Conservation (phyloP, 1,284 basidiomycete genomes). For the Moesziomyces parantarcticus region DNA sequence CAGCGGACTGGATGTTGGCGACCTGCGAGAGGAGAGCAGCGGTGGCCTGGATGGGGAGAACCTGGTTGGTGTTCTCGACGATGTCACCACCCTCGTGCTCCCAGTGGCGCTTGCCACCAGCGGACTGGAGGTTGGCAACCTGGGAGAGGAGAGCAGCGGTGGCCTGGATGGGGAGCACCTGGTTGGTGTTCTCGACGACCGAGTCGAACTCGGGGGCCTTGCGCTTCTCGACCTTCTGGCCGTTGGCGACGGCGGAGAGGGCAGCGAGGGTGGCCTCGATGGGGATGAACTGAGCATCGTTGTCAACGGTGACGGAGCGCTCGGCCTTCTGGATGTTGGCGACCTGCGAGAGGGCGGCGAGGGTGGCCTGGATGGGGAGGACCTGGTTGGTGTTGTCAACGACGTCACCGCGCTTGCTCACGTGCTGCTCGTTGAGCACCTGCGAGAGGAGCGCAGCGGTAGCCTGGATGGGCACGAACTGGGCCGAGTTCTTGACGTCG, state of each 20-base stretch:
- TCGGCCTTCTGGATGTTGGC: conserved; percentile 24
- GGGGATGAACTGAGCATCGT: conserved; percentile 12
- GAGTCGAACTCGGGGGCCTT: conserved; percentile 8
- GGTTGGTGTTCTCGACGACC: conserved; percentile 23
- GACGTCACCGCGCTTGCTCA: conserved; percentile 1
- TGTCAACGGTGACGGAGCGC: conserved; percentile 9
- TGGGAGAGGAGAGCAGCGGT: conserved; percentile 22
- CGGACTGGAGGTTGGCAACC: conserved; percentile 31
- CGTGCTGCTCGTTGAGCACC: conserved; percentile 4
- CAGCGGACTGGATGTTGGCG: conserved; percentile 4
- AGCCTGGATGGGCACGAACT: conserved; percentile 7
- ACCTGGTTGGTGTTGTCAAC: conserved; percentile 37
- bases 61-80: conserved; percentile 32
- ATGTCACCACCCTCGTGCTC: conserved; percentile 6
- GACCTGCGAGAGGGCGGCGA: conserved; percentile 29
- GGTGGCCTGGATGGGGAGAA: conserved; percentile 36
- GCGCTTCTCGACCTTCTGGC: conserved; percentile 12
- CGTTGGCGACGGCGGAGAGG: conserved; percentile 19
- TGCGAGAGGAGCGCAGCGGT: conserved; percentile 6
- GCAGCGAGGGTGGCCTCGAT: conserved; percentile 23
- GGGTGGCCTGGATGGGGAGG: conserved; percentile 36
- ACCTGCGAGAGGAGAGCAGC: conserved; percentile 19
- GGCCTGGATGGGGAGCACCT: conserved; percentile 29
- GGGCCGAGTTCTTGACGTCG: conserved; percentile 2
- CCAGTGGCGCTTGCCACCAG: too few relatives aligned